phyloP scores from a whole-genome alignment of 2,329 filamentous ascomycete species.

The Fusarium subtropicale region DNA sequence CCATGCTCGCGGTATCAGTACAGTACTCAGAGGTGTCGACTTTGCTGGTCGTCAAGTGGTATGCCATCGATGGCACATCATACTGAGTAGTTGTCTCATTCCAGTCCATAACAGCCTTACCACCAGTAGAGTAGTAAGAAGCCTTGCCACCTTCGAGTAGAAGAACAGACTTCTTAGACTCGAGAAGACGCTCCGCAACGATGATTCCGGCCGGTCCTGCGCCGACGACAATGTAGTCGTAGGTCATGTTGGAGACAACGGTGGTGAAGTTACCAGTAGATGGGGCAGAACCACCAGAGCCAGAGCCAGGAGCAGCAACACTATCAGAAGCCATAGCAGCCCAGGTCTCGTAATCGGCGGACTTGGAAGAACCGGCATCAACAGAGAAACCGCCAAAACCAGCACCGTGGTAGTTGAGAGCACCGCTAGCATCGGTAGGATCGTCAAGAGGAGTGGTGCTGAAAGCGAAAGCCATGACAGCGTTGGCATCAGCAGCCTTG shows the following conservation, averaged over 20 bases:
- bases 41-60: conserved; percentile 75
- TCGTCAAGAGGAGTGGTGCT: conserved; percentile 58
- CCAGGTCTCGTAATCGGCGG: conserved; percentile 57
- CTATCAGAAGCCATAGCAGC: conserved; percentile 58
- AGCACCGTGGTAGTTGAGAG: conserved; percentile 55
- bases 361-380: conserved; percentile 52
- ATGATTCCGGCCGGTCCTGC: conserved; percentile 71
- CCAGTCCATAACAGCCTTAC: conserved; percentile 74
- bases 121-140: conserved; percentile 71
- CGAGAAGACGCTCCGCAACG: conserved; percentile 68
- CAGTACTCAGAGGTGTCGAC: conserved; percentile 70
- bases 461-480: conserved; percentile 69
- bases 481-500: conserved; percentile 57
- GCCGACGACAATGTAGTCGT: conserved; percentile 74
- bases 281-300: conserved; percentile 31
- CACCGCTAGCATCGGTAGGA: conserved; percentile 48
- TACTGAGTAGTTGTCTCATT: conserved; percentile 74
- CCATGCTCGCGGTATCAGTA: conserved; percentile 76
- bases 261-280: conserved; percentile 47
- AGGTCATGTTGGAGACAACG: conserved; percentile 52
- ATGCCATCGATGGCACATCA: conserved; percentile 77
- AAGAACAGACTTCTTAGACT: conserved; percentile 72
- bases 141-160: conserved; percentile 67
- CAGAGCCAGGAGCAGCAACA: conserved; percentile 46
- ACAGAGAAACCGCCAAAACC: conserved; percentile 60